A percentile compares a stretch with the other conserved stretches of the same genome.
Conservation (phyloP, 768 basidiomycete species). For the Obba rivulosa region DNA sequence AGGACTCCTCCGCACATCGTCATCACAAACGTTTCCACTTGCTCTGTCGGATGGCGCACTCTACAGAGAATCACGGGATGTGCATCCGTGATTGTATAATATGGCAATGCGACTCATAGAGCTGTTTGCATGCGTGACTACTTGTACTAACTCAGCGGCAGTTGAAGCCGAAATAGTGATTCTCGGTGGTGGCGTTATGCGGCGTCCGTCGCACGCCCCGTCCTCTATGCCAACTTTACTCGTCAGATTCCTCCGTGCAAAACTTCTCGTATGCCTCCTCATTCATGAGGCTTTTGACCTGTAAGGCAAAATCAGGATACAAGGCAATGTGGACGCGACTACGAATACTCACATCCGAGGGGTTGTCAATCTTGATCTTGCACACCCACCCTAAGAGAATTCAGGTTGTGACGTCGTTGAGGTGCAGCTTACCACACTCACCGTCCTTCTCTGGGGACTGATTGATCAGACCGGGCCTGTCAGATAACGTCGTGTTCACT, state of each 20-base stretch:
- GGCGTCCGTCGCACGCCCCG: too few species aligned
- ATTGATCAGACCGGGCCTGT: conserved; percentile 78
- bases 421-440: too few species aligned
- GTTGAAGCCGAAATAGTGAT: too few species aligned
- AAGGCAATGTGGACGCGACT: neutral
- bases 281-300: conserved; percentile 71
- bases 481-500: conserved; percentile 68
- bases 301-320: conserved; percentile 3
- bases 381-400: conserved; percentile 80
- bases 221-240: neutral
- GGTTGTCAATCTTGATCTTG: conserved; percentile 80
- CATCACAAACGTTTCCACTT: too few species aligned
- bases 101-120: too few species aligned
- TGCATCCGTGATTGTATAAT: too few species aligned
- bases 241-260: conserved; percentile 25
- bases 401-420: neutral
- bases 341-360: conserved; percentile 56
- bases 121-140: too few species aligned
- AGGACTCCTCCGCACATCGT: too few species aligned
- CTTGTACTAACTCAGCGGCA: too few species aligned
- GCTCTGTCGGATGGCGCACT: too few species aligned
- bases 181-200: too few species aligned
- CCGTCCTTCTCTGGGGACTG: conserved; percentile 82
- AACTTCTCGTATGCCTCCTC: conserved; percentile 69
- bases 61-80: too few species aligned